A percentile compares a stretch with the other conserved stretches of the same genome.
These are phyloP conservation scores for Hysterium pulicare DNA, from an alignment of 2,329 filamentous ascomycete species.

Conservation along the genomic window DNA sequence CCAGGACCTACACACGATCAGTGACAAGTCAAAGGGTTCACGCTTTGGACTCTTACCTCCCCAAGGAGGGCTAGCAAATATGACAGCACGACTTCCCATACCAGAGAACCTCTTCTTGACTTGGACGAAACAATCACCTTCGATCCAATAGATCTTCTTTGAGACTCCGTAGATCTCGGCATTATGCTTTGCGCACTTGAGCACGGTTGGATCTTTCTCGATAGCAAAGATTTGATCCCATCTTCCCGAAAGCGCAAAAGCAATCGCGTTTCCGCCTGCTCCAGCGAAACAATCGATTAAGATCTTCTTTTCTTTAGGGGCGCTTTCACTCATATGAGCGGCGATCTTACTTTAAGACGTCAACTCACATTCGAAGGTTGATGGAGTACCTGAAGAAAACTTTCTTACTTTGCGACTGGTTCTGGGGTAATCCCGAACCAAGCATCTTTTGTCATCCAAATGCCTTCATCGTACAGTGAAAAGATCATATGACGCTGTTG, in stretches of 20 bases:
- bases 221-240: constrained; percentile 87
- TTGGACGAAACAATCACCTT: constrained; percentile 80
- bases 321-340: constrained; percentile 60
- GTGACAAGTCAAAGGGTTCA: neutral
- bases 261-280: constrained; percentile 89
- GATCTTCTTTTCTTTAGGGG: constrained; percentile 56
- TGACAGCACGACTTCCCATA: constrained; percentile 51
- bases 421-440: constrained; percentile 98
- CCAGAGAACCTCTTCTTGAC: constrained; percentile 53
- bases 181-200: constrained; percentile 91
- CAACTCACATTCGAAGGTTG: constrained; percentile 40
- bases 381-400: constrained; percentile 6
- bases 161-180: constrained; percentile 78
- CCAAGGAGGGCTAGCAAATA: constrained; percentile 74
- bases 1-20: constrained; percentile 50
- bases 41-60: constrained; percentile 53
- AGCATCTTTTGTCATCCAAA: constrained; percentile 87
- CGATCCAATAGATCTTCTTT: constrained; percentile 77
- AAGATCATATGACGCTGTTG: constrained; percentile 85
- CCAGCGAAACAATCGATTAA: constrained; percentile 89
- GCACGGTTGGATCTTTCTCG: constrained; percentile 74
- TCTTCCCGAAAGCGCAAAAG: constrained; percentile 76
- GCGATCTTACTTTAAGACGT: constrained; percentile 63
- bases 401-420: constrained; percentile 72
- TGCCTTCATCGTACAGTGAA: constrained; percentile 78